Evolutionary conservation across 805 yeast genomes (phyloP), one percentile per base, ranked within the genome.

Genomic region (Kuraishia ogatae): DNA sequence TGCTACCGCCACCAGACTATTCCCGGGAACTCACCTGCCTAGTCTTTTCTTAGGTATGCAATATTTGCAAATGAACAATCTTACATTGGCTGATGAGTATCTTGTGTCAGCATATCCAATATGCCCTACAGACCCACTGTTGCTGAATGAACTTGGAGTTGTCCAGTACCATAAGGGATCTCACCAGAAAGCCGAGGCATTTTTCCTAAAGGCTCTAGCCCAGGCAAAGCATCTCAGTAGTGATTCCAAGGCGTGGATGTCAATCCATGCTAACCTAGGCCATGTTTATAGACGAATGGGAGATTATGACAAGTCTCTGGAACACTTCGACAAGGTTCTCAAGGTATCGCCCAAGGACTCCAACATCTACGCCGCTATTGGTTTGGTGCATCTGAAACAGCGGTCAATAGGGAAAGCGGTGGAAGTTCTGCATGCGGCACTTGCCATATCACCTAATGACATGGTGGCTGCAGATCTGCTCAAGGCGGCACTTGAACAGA

Each of bases 1-100:
- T 69, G 92, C 98, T 1, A 92, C 96, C 13, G 97, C 97, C 0
- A 90, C 97, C 1, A 75, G 97, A 58, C 77, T 92, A 49, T 94
- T 94, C 64, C 91, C 92, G 0, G 96, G 96, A 1, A 85, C 92
- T 2, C 97, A 94, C 67, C 71, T 92, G 51, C 98, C 99, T 1
- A 83, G 87, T 63, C 71, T 94, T 57, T 93, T 89, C 63, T 74
- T 94, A 47, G 99, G 99, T 1, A 94, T 94, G 97, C 98, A 94
- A 72, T 93, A 94, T 67, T 72, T 91, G 61, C 91, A 89, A 57
- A 87, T 93, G 84, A 86, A 85, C 66, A 91, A 92, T 61, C 74
- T 88, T 51, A 79, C 84, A 5, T 72, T 94, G 54, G 90, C 98
- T 0, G 92, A 88, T 61, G 97, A 93, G 66, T 94, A 92, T 64